Conservation (phyloP, 805 yeast genomes). For the Tetrapisispora fleetii region DNA sequence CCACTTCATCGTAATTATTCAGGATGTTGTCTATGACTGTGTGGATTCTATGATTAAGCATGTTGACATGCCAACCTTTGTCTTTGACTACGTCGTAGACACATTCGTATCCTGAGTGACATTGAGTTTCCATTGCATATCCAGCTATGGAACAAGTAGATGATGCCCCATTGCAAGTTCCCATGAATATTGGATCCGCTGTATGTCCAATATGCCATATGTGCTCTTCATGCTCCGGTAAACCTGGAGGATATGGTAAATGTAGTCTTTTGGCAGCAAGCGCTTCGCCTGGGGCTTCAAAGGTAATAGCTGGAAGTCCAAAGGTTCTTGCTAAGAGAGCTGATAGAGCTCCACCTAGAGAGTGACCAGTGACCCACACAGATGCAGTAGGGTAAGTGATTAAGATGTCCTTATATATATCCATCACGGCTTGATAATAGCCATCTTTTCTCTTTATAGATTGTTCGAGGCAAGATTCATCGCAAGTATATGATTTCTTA, state of each 20-base stretch:
- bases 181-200: conserved; percentile 95
- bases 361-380: conserved; percentile 92
- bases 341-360: conserved; percentile 84
- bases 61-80: conserved; percentile 81
- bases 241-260: conserved; percentile 87
- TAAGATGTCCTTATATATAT: conserved; percentile 66
- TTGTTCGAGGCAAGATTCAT: conserved; percentile 73
- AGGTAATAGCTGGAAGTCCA: conserved; percentile 83
- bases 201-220: conserved; percentile 95
- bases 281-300: conserved; percentile 88
- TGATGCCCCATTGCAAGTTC: conserved; percentile 90
- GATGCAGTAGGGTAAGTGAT: conserved; percentile 55
- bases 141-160: conserved; percentile 86
- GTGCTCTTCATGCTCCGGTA: conserved; percentile 66
- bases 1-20: conserved; percentile 61
- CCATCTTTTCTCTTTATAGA: conserved; percentile 67
- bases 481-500: conserved; percentile 72
- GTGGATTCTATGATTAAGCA: conserved; percentile 82
- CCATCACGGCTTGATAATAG: conserved; percentile 71
- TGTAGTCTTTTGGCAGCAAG: conserved; percentile 77
- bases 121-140: conserved; percentile 92
- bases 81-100: conserved; percentile 84
- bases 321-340: conserved; percentile 76
- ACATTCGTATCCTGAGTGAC: conserved; percentile 86
- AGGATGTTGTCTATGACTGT: conserved; percentile 80